Base-by-base conservation (phyloP, 2,329 filamentous ascomycete species). In the Aspergillus aculeatus region DNA sequence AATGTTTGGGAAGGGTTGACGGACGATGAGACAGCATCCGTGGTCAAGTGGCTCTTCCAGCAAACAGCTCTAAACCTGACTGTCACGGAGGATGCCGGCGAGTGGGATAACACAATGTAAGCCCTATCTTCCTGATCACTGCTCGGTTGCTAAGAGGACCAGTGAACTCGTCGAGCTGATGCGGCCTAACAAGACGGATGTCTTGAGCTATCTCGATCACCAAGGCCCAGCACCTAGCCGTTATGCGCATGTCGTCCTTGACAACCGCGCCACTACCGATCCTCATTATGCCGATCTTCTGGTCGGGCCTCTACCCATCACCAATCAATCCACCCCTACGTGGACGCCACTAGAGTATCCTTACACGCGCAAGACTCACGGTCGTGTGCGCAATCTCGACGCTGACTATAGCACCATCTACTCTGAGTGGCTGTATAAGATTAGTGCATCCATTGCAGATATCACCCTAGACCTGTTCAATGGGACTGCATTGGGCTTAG, bases 101-200 rank as follows among this genome's bases (percentile, higher is more conserved):
- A 62, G 21, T 62, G 60, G 60, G 60, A 62, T 24, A 62, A 62
- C 47, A 62, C 56, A 23, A 62, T 62, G 60, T 59, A 55, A 51
- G 54, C 14, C 16, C 16, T 44, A 6, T 16, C 14, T 7, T n/a
- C n/a, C 38, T 19, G 38, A 19, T 16, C 38, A 19, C 5, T 19
- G 7, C 14, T 44, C n/a, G 5, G 3, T 19, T 47, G 32, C 32
- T 48, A 5, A 56, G 49, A 23, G 5, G 23, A 14, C 19, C 48
- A 63, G 61, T 59, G 41, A 50, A 2, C 58, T 58, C 5, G 55
- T 63, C 10, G 61, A 63, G 29, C 38, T 63, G 53, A 23, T 57
- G 53, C 50, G 47, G 14, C 61, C 61, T 1, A 63, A 63, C 23
- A 63, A 63, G 41, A 63, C 56, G 4, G 56, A 63, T 5, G 44